Conservation (phyloP, 306 rosid species). For the Canavalia ensiformis region DNA sequence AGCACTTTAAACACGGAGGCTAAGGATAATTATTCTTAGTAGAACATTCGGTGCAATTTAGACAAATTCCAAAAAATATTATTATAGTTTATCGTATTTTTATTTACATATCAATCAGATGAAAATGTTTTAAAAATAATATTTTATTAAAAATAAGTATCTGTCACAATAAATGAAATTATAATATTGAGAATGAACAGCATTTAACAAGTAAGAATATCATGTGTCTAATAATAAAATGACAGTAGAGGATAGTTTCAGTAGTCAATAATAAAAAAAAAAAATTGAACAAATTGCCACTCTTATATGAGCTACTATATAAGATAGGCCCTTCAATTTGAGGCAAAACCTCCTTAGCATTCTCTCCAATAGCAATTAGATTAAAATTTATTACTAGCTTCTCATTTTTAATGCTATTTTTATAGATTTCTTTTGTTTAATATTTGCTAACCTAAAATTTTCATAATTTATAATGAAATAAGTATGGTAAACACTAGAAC, state of each 20-base stretch:
- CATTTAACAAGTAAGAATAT: too few relatives aligned
- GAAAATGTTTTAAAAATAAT: too few relatives aligned
- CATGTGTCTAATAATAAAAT: too few relatives aligned
- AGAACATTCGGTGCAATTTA: too few relatives aligned
- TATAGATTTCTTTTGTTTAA: slow-evolving; percentile 30
- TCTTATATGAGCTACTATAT: slow-evolving; percentile 74
- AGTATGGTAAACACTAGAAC: not conserved
- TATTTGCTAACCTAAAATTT: slow-evolving; percentile 22
- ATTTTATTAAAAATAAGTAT: too few relatives aligned
- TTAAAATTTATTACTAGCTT: slow-evolving; percentile 46
- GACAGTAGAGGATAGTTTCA: slow-evolving; percentile 3
- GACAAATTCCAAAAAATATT: too few relatives aligned
- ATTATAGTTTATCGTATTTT: too few relatives aligned
- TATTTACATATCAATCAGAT: too few relatives aligned
- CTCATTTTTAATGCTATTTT: slow-evolving; percentile 33
- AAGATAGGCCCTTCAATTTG: slow-evolving; percentile 65
- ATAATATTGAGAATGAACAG: too few relatives aligned
- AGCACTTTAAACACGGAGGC: too few relatives aligned
- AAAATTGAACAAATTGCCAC: slow-evolving; percentile 55
- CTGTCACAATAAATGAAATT: too few relatives aligned
- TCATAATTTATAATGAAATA: not conserved
- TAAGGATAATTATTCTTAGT: too few relatives aligned
- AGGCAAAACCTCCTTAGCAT: slow-evolving; percentile 49
- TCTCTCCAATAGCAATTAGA: slow-evolving; percentile 48
- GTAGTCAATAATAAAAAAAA: not conserved